Evolutionary conservation across 176 grass and related monocot species (phyloP), one percentile per base, ranked within the genome.

Genomic region (Oryza rufipogon): DNA sequence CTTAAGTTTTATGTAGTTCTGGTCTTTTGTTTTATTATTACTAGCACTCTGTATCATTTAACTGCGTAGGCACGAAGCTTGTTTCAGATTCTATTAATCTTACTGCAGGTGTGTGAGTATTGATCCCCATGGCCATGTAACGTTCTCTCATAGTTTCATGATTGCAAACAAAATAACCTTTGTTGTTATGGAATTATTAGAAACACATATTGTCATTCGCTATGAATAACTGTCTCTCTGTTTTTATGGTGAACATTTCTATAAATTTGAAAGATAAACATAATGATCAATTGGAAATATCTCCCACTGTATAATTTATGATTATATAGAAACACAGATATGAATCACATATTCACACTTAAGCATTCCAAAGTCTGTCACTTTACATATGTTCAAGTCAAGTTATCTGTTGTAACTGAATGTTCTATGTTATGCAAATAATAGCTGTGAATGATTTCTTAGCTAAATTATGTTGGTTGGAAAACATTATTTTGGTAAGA

Each of bases 31-130:
- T 65, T 74, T 12, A 47, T 81, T 75, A 11, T 78, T 80, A 98
- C 87, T 93, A 95, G 84, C 96, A 98, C 84, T 93, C 96, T 42
- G 96, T 98, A 78, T 83, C 96, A 34, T 98, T 91, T 93, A 94
- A 98, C 79, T 98, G 96, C 89, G 30, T 83, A 78, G 96, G 96
- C 17, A 98, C 91, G 75, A 98, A 98, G 66, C 89, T 95, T 63
- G 91, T 93, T 76, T 98, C 96, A 49, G 93, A 93, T 22, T 98
- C 96, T 11, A 90, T 97, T 13, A 92, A 97, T 85, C 95, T 93
- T 81, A 95, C 95, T 67, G 95, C 92, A 66, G 88, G 92, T 73
- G 73, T 97, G 76, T 97, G 95, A 95, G 85, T 79, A 94, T 98
- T 32, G 96, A 98, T 89, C 80, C 89, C 3, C 93, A 95, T 74